Evolutionary conservation across 208 protist genomes (phyloP), one percentile per base, ranked within the genome.

Genomic region (Strigomonas culicis): DNA sequence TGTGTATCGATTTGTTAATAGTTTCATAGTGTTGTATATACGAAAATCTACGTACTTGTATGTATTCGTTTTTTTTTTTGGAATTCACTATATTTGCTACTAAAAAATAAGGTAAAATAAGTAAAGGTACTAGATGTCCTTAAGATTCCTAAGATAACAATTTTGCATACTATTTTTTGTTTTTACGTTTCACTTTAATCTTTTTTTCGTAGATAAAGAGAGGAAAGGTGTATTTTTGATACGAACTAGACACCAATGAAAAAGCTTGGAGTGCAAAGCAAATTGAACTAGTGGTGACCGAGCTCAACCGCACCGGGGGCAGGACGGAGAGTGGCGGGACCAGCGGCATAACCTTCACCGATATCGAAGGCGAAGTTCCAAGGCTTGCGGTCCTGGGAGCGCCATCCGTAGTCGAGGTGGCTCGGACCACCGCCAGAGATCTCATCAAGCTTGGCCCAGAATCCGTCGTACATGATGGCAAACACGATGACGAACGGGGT

Each of bases 351-450:
- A 10, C 88, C 88, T 68, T 94, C 88, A 82, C 88, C 88, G 52
- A 88, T 88, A 64, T 90, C 84, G 63, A 94, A 94, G 39, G 80
- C 74, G 72, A 94, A 94, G 70, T 94, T 85, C 88, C 88, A 94
- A 17, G 88, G 88, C 76, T 94, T 88, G 43, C 81, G 71, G 63
- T 88, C 84, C 57, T 88, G 66, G 21, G 77, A 79, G 52, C 81
- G 75, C 82, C 80, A 90, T 51, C 84, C 85, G 53, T 92, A 92
- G 63, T 94, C 85, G 47, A 91, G 68, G 24, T 82, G 78, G 47
- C 75, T 86, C 24, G 84, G 77, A 41, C 88, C 88, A 52, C 88
- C 88, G 24, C 84, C 88, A 28, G 82, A 63, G 66, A 92, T 88
- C 30, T 87, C 88, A 74, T 91, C 88, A 34, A 94, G 69, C 74